phyloP scores from a whole-genome alignment of 179 eudicot species.

The Beta lomatogona region DNA sequence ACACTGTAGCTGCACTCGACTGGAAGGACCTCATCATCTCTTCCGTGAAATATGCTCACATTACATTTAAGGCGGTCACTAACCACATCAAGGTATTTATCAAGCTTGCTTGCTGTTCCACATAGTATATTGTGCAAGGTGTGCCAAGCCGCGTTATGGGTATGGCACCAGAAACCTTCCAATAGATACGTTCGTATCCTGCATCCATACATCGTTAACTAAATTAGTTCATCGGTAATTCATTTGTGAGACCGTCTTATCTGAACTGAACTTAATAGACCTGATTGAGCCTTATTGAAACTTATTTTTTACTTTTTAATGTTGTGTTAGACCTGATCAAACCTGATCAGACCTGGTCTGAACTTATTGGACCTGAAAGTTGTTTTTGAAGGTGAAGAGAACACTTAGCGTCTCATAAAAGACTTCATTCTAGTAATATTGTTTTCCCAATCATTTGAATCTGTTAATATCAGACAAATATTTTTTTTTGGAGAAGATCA shows the following conservation, averaged over 20 bases:
- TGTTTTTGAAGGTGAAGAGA: no score
- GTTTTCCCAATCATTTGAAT: background rate
- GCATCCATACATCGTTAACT: background rate
- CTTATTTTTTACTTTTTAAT: no score
- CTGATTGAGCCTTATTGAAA: no score
- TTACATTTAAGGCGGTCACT: conserved; percentile 46
- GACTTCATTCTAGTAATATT: no score
- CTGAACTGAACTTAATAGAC: no score
- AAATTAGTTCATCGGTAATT: background rate
- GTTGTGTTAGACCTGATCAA: no score
- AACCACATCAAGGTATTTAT: conserved; percentile 61
- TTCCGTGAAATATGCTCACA: conserved; percentile 68
- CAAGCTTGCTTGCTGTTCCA: conserved; percentile 75
- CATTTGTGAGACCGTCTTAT: no score
- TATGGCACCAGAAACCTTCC: conserved; percentile 84
- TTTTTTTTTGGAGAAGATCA: background rate
- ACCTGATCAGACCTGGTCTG: no score
- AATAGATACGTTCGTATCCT: conserved; percentile 73
- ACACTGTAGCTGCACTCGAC: conserved; percentile 76
- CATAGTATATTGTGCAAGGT: conserved; percentile 91
- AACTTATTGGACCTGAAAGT: no score
- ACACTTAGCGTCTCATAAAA: no score
- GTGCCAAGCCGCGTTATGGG: conserved; percentile 97
- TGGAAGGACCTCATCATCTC: conserved; percentile 80
- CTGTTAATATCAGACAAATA: no score